Conservation (phyloP, 371 early-diverging fungal species). For the Amoeboaphelidium protococcarum region DNA sequence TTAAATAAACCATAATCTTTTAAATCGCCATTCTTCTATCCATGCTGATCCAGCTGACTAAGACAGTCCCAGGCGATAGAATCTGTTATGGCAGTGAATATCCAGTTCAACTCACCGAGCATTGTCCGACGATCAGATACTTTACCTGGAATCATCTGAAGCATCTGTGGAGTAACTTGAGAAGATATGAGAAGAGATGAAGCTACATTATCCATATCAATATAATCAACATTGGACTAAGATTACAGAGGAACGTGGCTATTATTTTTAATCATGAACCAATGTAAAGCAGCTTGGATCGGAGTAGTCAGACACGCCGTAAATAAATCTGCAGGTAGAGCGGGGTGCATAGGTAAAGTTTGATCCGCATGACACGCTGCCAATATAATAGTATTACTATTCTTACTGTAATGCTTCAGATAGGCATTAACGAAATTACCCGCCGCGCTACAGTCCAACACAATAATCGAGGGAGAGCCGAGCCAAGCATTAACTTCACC, state of each 20-base stretch:
- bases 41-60: conserved; percentile 26
- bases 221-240: background rate
- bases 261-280: conserved; percentile 67
- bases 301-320: conserved; percentile 87
- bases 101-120: conserved; percentile 90
- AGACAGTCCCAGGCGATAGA: conserved; percentile 95
- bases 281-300: conserved; percentile 71
- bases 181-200: conserved; percentile 28
- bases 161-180: conserved; percentile 55
- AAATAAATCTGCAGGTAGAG: conserved; percentile 84
- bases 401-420: conserved; percentile 20
- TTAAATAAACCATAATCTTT: conserved; percentile 59
- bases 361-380: conserved; percentile 71
- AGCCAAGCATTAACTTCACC: conserved; percentile 75
- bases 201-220: background rate
- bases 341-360: conserved; percentile 68
- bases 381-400: conserved; percentile 59
- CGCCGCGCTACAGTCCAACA: conserved; percentile 84
- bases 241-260: background rate
- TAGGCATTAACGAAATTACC: conserved; percentile 70
- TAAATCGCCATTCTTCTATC: no score
- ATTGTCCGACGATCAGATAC: conserved; percentile 74
- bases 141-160: conserved; percentile 59
- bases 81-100: conserved; percentile 90
- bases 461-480: conserved; percentile 79